A percentile compares a stretch with the other conserved stretches of the same genome.
Evolutionary conservation across 805 yeast species (phyloP).

Genomic region (Saturnispora zaruensis): DNA sequence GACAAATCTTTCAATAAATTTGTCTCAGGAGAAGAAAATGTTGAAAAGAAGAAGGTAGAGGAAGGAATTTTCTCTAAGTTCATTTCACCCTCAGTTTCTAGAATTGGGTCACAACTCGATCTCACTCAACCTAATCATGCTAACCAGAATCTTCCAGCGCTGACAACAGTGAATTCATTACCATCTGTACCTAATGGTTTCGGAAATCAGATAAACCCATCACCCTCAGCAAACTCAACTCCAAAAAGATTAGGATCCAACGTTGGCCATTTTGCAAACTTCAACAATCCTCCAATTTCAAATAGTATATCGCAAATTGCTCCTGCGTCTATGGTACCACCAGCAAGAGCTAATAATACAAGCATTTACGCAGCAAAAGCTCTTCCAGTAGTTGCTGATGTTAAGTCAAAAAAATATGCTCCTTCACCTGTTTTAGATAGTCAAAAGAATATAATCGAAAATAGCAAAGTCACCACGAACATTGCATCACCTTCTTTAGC

Average conservation of each 20-base stretch:
- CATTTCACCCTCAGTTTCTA: slow-evolving; percentile 54
- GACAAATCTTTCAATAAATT: slow-evolving; percentile 72
- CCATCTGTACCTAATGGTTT: neutral
- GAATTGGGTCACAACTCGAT: slow-evolving; percentile 40
- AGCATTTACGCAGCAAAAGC: neutral
- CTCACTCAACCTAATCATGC: slow-evolving; percentile 9
- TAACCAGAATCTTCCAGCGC: neutral
- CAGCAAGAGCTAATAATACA: neutral
- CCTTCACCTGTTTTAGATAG: neutral
- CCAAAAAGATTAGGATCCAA: neutral
- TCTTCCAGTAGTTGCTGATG: neutral
- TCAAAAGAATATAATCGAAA: neutral
- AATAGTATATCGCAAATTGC: neutral
- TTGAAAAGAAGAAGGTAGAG: slow-evolving; percentile 30
- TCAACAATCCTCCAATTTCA: neutral
- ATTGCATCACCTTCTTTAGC: neutral
- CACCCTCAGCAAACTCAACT: neutral
- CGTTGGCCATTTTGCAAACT: neutral
- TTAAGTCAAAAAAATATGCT: neutral
- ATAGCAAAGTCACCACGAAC: neutral
- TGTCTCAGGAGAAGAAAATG: slow-evolving; percentile 76
- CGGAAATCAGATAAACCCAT: neutral
- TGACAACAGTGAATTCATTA: slow-evolving; percentile 1
- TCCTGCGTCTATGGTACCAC: neutral
- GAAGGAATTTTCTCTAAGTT: slow-evolving; percentile 62